A percentile compares a stretch with the other conserved stretches of the same genome.
Conservation (phyloP, 345 rosid genomes). For the Eucalyptus pauciflora region DNA sequence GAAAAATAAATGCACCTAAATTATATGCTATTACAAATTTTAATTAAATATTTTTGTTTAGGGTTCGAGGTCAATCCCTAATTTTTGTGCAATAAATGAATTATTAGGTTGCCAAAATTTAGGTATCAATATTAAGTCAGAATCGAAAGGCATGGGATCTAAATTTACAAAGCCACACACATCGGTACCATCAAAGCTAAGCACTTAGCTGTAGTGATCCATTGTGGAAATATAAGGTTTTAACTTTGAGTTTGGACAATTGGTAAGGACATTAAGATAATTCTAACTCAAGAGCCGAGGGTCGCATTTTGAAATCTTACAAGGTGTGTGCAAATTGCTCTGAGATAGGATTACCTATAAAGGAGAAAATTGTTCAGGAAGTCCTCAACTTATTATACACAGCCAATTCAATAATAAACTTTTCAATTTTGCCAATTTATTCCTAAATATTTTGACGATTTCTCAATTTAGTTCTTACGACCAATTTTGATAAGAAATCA, state of each 20-base stretch:
- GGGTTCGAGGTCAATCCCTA: accelerated
- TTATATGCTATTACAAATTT: too few relatives aligned
- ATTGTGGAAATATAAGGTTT: background rate
- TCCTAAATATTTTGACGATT: background rate
- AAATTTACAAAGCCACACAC: background rate
- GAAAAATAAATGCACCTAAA: too few relatives aligned
- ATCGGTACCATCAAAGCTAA: background rate
- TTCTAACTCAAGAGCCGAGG: background rate
- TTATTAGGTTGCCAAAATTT: too few relatives aligned
- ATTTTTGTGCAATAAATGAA: too few relatives aligned
- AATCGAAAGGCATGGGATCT: background rate
- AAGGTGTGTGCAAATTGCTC: background rate
- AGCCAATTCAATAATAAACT: accelerated
- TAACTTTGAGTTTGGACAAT: background rate
- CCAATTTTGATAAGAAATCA: background rate
- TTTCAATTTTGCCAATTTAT: too few relatives aligned
- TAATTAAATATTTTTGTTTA: too few relatives aligned
- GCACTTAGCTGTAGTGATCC: background rate
- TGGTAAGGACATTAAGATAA: background rate
- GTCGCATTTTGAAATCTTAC: background rate
- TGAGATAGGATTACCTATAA: background rate
- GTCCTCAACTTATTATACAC: accelerated
- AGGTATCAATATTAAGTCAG: too few relatives aligned
- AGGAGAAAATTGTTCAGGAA: background rate
- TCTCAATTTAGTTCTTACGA: background rate